Base-by-base conservation (phyloP, 169 alveolate species). In the Plasmodium berghei region DNA sequence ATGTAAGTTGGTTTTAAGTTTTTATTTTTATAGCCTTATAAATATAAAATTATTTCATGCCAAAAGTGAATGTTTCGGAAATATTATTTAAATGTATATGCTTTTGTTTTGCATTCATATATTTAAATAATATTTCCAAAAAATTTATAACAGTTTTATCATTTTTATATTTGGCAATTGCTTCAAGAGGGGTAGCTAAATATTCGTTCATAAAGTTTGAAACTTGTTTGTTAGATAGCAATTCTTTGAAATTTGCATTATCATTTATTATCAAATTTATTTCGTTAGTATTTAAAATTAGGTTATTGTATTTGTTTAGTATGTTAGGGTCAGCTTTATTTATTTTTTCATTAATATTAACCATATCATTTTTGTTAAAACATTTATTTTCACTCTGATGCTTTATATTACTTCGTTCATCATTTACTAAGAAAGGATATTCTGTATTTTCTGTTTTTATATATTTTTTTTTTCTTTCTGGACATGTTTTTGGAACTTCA, bases 81-180 rank as follows among this genome's bases (percentile, higher is more conserved):
- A 80, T 18, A 59, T 80, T 80, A 10, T 54, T 59, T 48, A 80
- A 54, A 42, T 80, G 90, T 5, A 55, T 64, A 52, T 66, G 52
- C 26, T 59, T 56, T n/a, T 80, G 66, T 24, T 80, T 80, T 46
- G 74, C 72, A 64, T 40, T 80, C 90, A 80, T 80, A 24, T 80
- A 80, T 61, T 52, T 55, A 70, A 80, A 80, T 54, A 80, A 34
- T 9, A 40, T 49, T 9, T 80, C 72, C 5, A 80, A 56, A 52
- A 80, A 80, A 16, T 24, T 24, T 0, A 42, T 3, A 66, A 80
- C 54, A 16, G 46, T 40, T 26, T 67, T 49, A 48, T 80, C 90
- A 9, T 67, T 64, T 48, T 66, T 4, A 48, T 80, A 55, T 67
- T 80, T 80, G 10, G 9, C 34, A n/a, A 80, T 80, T 20, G 90